Percentiles rank a stretch among this genome's conserved stretches.
Evolutionary conservation across 306 rosid species (phyloP).

Genomic region (Begonia peltatifolia): DNA sequence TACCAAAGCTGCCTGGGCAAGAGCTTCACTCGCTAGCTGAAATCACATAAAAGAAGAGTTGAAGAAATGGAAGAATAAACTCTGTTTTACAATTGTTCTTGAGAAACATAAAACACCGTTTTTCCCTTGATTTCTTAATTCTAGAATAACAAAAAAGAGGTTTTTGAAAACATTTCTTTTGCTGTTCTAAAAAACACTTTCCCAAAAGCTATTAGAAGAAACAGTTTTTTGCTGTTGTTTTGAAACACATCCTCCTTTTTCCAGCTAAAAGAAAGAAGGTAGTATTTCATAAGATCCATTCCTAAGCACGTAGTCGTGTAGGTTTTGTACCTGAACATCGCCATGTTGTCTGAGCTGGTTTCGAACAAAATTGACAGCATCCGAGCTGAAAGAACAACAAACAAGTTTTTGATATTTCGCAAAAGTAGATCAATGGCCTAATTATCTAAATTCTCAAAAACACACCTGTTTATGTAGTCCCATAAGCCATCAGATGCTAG

Average conservation of each 20-base stretch:
- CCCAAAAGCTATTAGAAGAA: no score
- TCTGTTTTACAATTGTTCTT: no score
- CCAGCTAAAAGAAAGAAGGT: no score
- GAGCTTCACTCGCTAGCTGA: conserved; percentile 86
- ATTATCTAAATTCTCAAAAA: conserved; percentile 1
- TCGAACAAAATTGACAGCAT: conserved; percentile 69
- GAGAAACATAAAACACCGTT: no score
- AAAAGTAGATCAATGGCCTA: conserved; percentile 1
- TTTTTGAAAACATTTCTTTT: no score
- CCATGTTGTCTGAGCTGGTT: conserved; percentile 71
- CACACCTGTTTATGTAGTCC: conserved; percentile 89
- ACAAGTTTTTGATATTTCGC: background rate
- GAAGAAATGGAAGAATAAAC: no score
- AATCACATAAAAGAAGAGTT: background rate
- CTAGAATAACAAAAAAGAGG: background rate
- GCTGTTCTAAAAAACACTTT: no score
- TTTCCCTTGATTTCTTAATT: no score
- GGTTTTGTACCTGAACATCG: conserved; percentile 61
- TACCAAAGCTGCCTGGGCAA: conserved; percentile 83
- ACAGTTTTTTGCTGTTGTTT: no score
- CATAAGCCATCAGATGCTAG: conserved; percentile 97
- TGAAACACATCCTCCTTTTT: no score
- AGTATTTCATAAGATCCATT: no score
- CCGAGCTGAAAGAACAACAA: conserved; percentile 57
- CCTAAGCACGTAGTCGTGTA: no score